These are phyloP conservation scores for Pachyrhizus erosus DNA, from an alignment of 306 rosid species.

Conservation along the genomic window DNA sequence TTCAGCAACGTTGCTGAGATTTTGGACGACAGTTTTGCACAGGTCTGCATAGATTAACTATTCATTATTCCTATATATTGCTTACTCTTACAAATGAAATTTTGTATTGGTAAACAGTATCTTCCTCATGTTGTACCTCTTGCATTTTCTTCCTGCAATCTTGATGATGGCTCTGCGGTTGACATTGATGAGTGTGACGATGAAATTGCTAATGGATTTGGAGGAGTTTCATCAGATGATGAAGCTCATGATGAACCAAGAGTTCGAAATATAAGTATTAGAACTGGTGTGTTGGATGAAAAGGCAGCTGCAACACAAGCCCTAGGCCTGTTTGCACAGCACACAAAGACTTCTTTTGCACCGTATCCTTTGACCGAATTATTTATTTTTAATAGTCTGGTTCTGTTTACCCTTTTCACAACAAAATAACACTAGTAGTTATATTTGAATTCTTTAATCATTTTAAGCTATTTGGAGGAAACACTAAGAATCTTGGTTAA, in stretches of 20 bases:
- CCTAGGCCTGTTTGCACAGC: conserved; percentile 93
- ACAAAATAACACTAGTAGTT: background rate
- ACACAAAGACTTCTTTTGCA: conserved; percentile 80
- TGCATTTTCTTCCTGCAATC: conserved; percentile 94
- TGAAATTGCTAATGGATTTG: conserved; percentile 86
- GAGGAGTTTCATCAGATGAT: conserved; percentile 97
- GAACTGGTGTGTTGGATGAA: conserved; percentile 99
- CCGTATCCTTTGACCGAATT: conserved; percentile 73
- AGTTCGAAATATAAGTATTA: conserved; percentile 89
- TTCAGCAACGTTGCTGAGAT: conserved; percentile 96
- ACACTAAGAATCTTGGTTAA: conserved; percentile 77
- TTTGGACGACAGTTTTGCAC: conserved; percentile 80
- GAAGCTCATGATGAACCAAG: conserved; percentile 98
- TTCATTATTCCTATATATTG: conserved; percentile 31
- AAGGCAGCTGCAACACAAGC: conserved; percentile 99
- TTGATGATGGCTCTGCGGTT: conserved; percentile 98
- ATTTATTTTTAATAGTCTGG: background rate
- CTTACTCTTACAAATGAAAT: conserved; percentile 43
- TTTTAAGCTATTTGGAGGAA: conserved; percentile 92
- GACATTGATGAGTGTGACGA: conserved; percentile 88
- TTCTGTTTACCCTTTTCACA: background rate
- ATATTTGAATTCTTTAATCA: conserved; percentile 55
- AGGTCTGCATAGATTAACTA: conserved; percentile 61
- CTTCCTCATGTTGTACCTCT: conserved; percentile 96
- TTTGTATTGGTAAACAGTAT: conserved; percentile 68